phyloP scores from a whole-genome alignment of 2,329 filamentous ascomycete species.

The Fusarium humuli region DNA sequence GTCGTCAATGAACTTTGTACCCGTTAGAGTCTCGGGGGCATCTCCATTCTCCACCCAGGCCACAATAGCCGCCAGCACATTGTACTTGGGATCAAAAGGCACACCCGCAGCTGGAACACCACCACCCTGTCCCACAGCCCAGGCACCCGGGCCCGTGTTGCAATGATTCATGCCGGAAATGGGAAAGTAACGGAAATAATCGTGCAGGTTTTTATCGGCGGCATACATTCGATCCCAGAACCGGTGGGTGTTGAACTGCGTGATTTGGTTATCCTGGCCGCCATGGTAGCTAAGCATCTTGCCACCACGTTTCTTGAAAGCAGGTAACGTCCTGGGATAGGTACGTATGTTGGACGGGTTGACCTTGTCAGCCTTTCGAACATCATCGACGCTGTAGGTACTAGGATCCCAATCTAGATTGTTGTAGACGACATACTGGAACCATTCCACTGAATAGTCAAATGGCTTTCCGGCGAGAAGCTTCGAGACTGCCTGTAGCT shows the following conservation, averaged over 20 bases:
- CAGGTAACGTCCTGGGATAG: background rate
- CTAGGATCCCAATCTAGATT: constrained; percentile 15
- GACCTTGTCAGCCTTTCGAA: background rate
- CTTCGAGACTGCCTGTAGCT: constrained; percentile 10
- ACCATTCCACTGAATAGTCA: constrained; percentile 27
- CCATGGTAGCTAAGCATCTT: constrained; percentile 27
- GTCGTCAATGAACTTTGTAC: constrained; percentile 47
- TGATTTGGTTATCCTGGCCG: constrained; percentile 33
- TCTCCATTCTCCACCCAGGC: constrained; percentile 59
- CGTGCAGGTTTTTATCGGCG: constrained; percentile 51
- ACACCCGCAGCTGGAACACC: constrained; percentile 34
- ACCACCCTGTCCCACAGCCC: constrained; percentile 44
- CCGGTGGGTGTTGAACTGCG: constrained; percentile 35
- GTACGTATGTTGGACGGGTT: constrained; percentile 28
- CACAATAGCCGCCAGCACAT: constrained; percentile 61
- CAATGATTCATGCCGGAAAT: constrained; percentile 67
- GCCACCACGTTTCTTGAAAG: constrained; percentile 27
- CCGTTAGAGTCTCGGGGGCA: constrained; percentile 56
- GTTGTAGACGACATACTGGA: constrained; percentile 22
- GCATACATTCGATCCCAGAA: constrained; percentile 41
- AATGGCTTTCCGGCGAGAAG: constrained; percentile 22
- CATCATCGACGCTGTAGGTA: constrained; percentile 8
- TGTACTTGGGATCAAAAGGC: constrained; percentile 52
- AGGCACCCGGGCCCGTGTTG: constrained; percentile 58
- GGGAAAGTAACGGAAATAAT: constrained; percentile 64